Evolutionary conservation across 192 early-diverging fungal genomes (phyloP), one percentile per base, ranked within the genome.

Genomic region (Paraglomus brasilianum): DNA sequence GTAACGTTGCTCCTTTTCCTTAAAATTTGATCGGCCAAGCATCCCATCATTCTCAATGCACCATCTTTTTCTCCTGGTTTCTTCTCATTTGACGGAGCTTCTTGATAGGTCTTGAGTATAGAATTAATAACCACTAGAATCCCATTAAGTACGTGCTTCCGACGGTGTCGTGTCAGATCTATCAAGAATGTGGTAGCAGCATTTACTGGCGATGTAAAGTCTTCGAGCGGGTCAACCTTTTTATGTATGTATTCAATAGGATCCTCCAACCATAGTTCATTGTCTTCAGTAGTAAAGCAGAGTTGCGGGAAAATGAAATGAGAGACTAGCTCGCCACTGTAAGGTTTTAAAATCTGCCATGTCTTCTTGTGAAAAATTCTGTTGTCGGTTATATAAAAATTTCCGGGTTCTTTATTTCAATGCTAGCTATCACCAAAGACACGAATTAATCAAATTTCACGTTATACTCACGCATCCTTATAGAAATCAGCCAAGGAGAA

Each of bases 251-350:
- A 99, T 77, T 99, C 97, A 21, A 94, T 87, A 4, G 93, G 90
- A 73, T 97, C 93, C 42, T 95, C 91, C 47, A 88, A 80, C 97
- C 97, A 99, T 22, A 96, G 84, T 77, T 92, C 83, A 70, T 90
- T 82, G 73, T 99, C 97, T 49, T 85, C 84, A 21, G 83, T 72
- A 72, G 87, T 87, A 73, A 97, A 96, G 83, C 92, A 96, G 51
- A 99, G 74, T 58, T 91, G 88, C 69, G 95, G 95, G 84, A 93
- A 97, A 66, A 97, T 90, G 77, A 91, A 97, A 48, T 93, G 87
- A n/a, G 86, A 76, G 19, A 97, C 84, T 43, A 99, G 79, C 5
- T 85, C 83, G 66, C 88, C 87, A 17, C 86, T 79, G 71, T 97
- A 91, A 40, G 92, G 88, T 79, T 94, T 94, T 62, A 97, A 77